Conservation (phyloP, 805 yeast species). For the Monosporozyma unispora region DNA sequence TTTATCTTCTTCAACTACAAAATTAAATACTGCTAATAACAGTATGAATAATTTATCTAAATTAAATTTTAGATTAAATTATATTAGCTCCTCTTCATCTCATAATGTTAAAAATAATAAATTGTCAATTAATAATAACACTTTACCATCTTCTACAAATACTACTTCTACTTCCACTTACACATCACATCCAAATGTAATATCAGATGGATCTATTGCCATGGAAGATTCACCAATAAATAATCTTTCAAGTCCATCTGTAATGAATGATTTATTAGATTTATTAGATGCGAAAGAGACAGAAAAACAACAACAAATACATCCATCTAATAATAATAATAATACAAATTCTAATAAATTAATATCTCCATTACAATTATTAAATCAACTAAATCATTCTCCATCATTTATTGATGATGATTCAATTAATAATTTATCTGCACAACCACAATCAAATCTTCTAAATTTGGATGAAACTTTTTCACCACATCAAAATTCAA, state of each 20-base stretch:
- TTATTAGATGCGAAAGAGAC: slow-evolving; percentile 15
- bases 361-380: slow-evolving; percentile 1
- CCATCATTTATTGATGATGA: not conserved
- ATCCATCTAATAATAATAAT: not conserved
- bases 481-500: not conserved
- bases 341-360: slow-evolving; percentile 1
- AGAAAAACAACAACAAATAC: slow-evolving; percentile 4
- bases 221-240: slow-evolving; percentile 1
- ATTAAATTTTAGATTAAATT: slow-evolving; percentile 3
- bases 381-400: not conserved
- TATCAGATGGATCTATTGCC: not conserved
- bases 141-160: not conserved
- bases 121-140: too few relatives aligned
- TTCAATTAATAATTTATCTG: not conserved
- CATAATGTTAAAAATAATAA: too few relatives aligned
- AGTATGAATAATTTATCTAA: slow-evolving; percentile 6
- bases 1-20: slow-evolving; percentile 10
- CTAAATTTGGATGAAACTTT: not conserved
- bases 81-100: not conserved
- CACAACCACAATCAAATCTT: not conserved
- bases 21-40: slow-evolving; percentile 10
- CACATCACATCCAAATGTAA: not conserved
- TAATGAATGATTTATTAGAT: slow-evolving; percentile 23
- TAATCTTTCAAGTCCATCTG: slow-evolving; percentile 13
- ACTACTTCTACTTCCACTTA: not conserved